A percentile compares a stretch with the other conserved stretches of the same genome.
Evolutionary conservation across 306 rosid genomes (phyloP).

Genomic region (Neltuma alba): DNA sequence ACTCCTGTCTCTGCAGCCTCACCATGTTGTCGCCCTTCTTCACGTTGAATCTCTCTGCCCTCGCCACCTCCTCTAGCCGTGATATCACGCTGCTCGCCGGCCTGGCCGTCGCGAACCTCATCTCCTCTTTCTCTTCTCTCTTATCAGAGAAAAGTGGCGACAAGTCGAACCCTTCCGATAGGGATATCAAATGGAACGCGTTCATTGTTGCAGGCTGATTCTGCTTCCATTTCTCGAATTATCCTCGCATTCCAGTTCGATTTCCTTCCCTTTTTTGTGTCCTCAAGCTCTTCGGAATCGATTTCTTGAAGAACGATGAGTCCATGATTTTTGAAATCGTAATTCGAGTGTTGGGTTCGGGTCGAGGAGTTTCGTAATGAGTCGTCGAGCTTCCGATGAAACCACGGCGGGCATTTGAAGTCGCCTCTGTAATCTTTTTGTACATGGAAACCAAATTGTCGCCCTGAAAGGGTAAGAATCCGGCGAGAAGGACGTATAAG

Average conservation of each 20-base stretch:
- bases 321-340: constrained; percentile 64
- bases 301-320: constrained; percentile 72
- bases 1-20: constrained; percentile 66
- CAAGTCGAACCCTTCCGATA: constrained; percentile 86
- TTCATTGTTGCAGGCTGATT: constrained; percentile 55
- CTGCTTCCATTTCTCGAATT: constrained; percentile 30
- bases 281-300: constrained; percentile 47
- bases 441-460: constrained; percentile 84
- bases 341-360: constrained; percentile 75
- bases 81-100: constrained; percentile 90
- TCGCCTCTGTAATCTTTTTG: constrained; percentile 81
- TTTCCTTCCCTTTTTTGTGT: constrained; percentile 44
- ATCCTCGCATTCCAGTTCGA: constrained; percentile 44
- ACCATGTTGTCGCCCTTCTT: constrained; percentile 77
- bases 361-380: constrained; percentile 74
- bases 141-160: constrained; percentile 87
- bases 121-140: constrained; percentile 79
- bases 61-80: constrained; percentile 77
- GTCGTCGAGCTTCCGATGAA: constrained; percentile 66
- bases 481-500: constrained; percentile 90
- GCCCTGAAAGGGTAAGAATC: constrained; percentile 85
- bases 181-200: constrained; percentile 77
- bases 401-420: constrained; percentile 94
- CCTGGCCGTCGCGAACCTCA: constrained; percentile 81
- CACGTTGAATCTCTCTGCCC: constrained; percentile 64